Evolutionary conservation across 2,329 filamentous ascomycete genomes (phyloP), one percentile per base, ranked within the genome.

Genomic region (Pleoardoris graminearum): DNA sequence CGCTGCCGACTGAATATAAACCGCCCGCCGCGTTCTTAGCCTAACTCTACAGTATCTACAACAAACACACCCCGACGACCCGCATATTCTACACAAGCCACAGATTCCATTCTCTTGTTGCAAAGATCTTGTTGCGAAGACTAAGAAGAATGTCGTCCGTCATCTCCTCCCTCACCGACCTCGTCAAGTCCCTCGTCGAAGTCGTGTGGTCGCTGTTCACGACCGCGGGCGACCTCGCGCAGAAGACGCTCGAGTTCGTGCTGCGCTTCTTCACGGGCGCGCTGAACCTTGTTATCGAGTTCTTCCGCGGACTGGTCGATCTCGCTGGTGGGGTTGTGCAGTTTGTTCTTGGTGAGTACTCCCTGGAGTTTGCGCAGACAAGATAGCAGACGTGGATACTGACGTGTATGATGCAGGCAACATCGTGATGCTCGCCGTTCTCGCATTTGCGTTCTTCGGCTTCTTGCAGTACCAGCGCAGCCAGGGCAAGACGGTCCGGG

Each of bases 391-490:
- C 12, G 27, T 3, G 17, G n/a, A 21, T 39, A 53, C 54, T 66
- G 42, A 68, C 33, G 19, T 19, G 3, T 11, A 29, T 23, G 4
- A 6, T 10, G 16, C 39, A 73, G 71, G 67, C 45, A 73, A 73
- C 46, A 46, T 73, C 29, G 52, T 70, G 38, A 68, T 73, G 61
- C 63, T 73, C 23, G 68, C 60, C 22, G 63, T 72, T 17, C 59
- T 72, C 7, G 68, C 63, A 19, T 62, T 57, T 7, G 67, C 62
- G 1, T 59, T 67, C 38, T 65, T 73, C 45, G 70, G 62, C n/a
- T 73, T 70, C 59, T 53, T 73, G 39, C 65, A 69, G 55, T 72
- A 71, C 54, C 69, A 72, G 60, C 65, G 67, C 47, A 68, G 58
- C 48, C 70, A 72, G 59, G 70, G 70, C 22, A 65, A 62, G 19